Evolutionary conservation across 192 early-diverging fungal genomes (phyloP), one percentile per base, ranked within the genome.

Genomic region (Gryganskiella cystojenkinii): DNA sequence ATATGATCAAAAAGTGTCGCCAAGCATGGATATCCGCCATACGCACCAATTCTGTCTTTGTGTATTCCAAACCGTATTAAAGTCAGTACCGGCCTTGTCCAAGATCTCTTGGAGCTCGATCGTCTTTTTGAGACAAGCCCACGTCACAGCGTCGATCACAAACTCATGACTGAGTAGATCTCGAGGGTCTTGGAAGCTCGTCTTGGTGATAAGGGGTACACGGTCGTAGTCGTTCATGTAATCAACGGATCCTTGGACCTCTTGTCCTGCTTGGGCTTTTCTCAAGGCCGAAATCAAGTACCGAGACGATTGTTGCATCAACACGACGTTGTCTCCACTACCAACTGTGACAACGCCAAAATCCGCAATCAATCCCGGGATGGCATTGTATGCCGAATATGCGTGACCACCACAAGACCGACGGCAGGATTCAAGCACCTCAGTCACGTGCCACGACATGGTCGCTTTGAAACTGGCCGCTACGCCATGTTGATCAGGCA

Each of bases 271-370:
- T 9, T 60, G 58, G 14, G 67, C 82, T 46, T 63, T 50, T 67
- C 65, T 72, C 22, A 78, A 37, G 42, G 79, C 42, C 14, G 61
- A 64, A 28, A 81, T 58, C 31, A 88, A 31, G 46, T 81, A 86
- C 45, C 85, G 78, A 20, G 86, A 74, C 22, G 81, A 68, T 61
- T 91, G 90, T 49, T 80, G 71, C 68, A 80, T 75, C 61, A 83
- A 56, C 3, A 72, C 65, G 25, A 63, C 67, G 55, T 82, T 84
- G 40, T 84, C 81, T 69, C 81, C 81, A 42, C 74, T 70, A 56
- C 81, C 82, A 34, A 88, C 90, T 0, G 90, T 91, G 42, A 87
- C 80, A n/a, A 90, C 88, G 40, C 88, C 88, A 73, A 79, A 91
- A 37, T 89, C 89, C 14, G 70, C 84, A 54, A 87, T 89, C 43